Conservation (phyloP, 1,139 yeast genomes). For the Candida tetrigidarum region DNA sequence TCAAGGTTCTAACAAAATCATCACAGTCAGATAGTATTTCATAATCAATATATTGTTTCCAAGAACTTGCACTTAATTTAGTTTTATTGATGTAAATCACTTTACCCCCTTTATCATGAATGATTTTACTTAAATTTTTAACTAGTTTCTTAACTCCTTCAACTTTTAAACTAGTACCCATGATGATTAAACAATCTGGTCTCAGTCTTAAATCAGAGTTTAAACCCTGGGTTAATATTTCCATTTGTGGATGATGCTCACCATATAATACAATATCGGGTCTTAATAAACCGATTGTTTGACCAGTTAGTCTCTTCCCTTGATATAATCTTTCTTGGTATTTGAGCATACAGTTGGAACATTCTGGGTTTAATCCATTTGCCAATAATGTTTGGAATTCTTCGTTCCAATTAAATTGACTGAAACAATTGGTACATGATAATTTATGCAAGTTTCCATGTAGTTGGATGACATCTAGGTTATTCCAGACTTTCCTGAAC, state of each 20-base stretch:
- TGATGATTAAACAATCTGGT: constrained; percentile 69
- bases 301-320: constrained; percentile 64
- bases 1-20: constrained; percentile 64
- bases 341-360: constrained; percentile 59
- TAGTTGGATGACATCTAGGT: constrained; percentile 78
- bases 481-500: constrained; percentile 56
- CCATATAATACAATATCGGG: constrained; percentile 82
- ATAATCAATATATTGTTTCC: constrained; percentile 67
- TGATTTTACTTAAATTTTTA: constrained; percentile 56
- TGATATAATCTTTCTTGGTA: constrained; percentile 55
- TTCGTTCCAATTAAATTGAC: constrained; percentile 63
- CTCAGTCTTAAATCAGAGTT: constrained; percentile 55
- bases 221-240: constrained; percentile 62
- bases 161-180: constrained; percentile 79
- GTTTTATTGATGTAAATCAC: constrained; percentile 68
- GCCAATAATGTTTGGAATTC: constrained; percentile 48
- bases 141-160: constrained; percentile 74
- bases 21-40: constrained; percentile 85
- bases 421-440: constrained; percentile 71
- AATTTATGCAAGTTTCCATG: constrained; percentile 87
- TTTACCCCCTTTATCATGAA: constrained; percentile 63
- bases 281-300: constrained; percentile 60
- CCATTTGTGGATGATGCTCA: constrained; percentile 78
- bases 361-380: constrained; percentile 64
- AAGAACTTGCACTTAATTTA: constrained; percentile 44